Conservation (phyloP, 805 yeast species). For the Teunomyces panamensis region DNA sequence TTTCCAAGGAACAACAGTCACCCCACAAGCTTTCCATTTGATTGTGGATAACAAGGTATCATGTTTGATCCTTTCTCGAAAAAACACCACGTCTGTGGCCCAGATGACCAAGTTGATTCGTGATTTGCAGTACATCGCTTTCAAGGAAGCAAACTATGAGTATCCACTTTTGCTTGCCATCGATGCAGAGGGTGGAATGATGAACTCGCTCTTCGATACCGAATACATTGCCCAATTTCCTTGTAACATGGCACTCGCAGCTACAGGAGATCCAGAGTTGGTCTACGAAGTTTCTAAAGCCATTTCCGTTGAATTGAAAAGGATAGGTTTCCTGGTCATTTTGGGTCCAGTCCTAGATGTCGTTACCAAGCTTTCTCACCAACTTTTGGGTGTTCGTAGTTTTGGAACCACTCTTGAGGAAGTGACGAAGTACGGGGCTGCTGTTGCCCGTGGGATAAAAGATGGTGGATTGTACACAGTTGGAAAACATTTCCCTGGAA, state of each 20-base stretch:
- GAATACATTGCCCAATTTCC: constrained; percentile 55
- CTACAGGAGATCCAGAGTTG: constrained; percentile 47
- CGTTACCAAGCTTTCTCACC: constrained; percentile 52
- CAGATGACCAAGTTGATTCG: constrained; percentile 49
- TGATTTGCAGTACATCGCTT: constrained; percentile 55
- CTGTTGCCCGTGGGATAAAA: constrained; percentile 50
- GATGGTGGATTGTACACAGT: constrained; percentile 54
- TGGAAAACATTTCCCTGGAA: constrained; percentile 68
- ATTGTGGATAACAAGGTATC: constrained; percentile 51
- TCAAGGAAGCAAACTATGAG: constrained; percentile 43
- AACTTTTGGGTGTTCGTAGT: constrained; percentile 57
- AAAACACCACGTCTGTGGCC: constrained; percentile 48
- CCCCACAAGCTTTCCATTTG: constrained; percentile 50
- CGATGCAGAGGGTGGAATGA: constrained; percentile 65
- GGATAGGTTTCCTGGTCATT: constrained; percentile 54
- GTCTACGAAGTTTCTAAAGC: constrained; percentile 54
- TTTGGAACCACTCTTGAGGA: constrained; percentile 61
- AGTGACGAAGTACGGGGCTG: constrained; percentile 52
- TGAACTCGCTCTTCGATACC: constrained; percentile 55
- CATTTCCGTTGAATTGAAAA: constrained; percentile 48
- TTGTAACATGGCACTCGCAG: constrained; percentile 63
- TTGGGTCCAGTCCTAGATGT: constrained; percentile 66
- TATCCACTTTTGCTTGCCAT: constrained; percentile 56
- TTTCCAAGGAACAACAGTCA: constrained; percentile 53
- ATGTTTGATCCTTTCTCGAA: constrained; percentile 49